phyloP scores from a whole-genome alignment of 495 filamentous ascomycete species.

The Penicillium taxi region DNA sequence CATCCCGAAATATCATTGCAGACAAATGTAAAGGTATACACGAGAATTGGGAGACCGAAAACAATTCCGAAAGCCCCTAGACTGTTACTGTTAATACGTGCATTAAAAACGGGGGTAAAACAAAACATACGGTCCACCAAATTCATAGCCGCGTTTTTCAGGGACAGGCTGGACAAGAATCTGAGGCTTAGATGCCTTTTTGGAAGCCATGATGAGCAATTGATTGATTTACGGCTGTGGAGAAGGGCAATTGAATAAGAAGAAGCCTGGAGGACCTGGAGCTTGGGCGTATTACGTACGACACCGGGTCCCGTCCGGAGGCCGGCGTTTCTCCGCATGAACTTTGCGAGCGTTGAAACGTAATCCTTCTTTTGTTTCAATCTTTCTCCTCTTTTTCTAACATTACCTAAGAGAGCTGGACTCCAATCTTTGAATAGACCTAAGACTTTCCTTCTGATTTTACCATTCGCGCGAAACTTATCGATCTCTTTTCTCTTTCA shows the following conservation, averaged over 20 bases:
- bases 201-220: slow-evolving; percentile 22
- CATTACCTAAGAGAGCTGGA: slow-evolving; percentile 10
- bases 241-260: slow-evolving; percentile 1
- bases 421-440: slow-evolving; percentile 4
- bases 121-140: slow-evolving; percentile 73
- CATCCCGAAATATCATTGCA: slow-evolving; percentile 93
- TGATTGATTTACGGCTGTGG: not conserved
- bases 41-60: slow-evolving; percentile 65
- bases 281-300: slow-evolving; percentile 12
- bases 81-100: slow-evolving; percentile 39
- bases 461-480: not conserved
- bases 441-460: slow-evolving; percentile 8
- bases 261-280: not conserved
- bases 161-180: slow-evolving; percentile 29
- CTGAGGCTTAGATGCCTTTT: slow-evolving; percentile 14
- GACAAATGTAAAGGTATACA: slow-evolving; percentile 69
- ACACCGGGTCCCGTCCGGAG: slow-evolving; percentile 15
- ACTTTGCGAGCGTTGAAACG: slow-evolving; percentile 9
- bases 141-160: slow-evolving; percentile 63
- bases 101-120: slow-evolving; percentile 1
- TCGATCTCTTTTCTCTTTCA: not conserved
- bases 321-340: slow-evolving; percentile 13
- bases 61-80: slow-evolving; percentile 66
- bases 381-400: not conserved
- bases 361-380: slow-evolving; percentile 11